A percentile compares a stretch with the other conserved stretches of the same genome.
Conservation (phyloP, 164 flowering plant genomes). For the Cinnamomum chago region DNA sequence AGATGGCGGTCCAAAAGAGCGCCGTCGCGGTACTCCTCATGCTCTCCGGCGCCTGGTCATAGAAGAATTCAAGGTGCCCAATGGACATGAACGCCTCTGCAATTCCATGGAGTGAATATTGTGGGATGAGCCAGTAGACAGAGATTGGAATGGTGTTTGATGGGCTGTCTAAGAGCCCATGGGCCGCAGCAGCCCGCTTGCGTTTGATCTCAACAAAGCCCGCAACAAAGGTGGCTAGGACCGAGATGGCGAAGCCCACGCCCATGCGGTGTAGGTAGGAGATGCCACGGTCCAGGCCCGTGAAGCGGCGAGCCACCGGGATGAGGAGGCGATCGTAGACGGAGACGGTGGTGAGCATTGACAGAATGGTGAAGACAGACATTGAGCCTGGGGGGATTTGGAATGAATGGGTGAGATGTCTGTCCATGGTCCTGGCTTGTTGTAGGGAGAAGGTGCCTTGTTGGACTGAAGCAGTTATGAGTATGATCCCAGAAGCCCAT, state of each 20-base stretch:
- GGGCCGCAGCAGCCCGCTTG: slow-evolving; percentile 35
- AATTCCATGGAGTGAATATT: slow-evolving; percentile 66
- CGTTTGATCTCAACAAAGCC: slow-evolving; percentile 64
- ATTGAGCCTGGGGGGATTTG: slow-evolving; percentile 62
- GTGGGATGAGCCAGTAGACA: slow-evolving; percentile 71
- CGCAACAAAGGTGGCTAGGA: slow-evolving; percentile 59
- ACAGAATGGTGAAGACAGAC: slow-evolving; percentile 57
- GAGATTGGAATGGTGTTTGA: slow-evolving; percentile 39
- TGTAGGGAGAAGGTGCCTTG: slow-evolving; percentile 27
- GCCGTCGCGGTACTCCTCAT: slow-evolving; percentile 72
- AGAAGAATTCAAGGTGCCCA: slow-evolving; percentile 71
- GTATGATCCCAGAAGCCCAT: slow-evolving; percentile 43
- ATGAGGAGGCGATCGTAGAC: slow-evolving; percentile 67
- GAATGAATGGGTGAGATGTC: slow-evolving; percentile 36
- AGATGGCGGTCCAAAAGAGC: slow-evolving; percentile 56
- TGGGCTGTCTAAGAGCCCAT: slow-evolving; percentile 34
- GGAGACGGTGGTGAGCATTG: slow-evolving; percentile 60
- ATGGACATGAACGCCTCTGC: slow-evolving; percentile 85
- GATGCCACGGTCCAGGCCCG: slow-evolving; percentile 77
- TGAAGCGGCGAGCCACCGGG: slow-evolving; percentile 47
- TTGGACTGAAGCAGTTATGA: slow-evolving; percentile 20
- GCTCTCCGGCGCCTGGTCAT: slow-evolving; percentile 77
- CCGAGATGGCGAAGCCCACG: slow-evolving; percentile 60
- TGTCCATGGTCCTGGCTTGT: slow-evolving; percentile 53
- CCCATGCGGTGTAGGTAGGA: slow-evolving; percentile 71